Conservation (phyloP, 1,284 basidiomycete species). For the Ustilago shanxiensis region DNA sequence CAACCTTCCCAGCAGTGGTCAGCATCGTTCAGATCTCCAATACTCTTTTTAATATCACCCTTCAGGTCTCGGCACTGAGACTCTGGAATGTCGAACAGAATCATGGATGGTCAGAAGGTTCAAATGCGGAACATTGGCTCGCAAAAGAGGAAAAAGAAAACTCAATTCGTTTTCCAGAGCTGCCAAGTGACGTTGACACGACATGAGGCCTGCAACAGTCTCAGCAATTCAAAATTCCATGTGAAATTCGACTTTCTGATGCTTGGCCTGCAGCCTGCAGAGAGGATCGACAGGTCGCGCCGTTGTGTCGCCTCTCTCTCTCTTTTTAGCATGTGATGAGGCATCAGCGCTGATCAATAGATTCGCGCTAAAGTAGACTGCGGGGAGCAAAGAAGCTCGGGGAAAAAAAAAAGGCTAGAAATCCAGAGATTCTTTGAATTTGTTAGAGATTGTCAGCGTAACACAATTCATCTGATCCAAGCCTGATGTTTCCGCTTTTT, state of each 20-base stretch:
- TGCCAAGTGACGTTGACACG: conserved; percentile 36
- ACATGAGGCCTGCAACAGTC: not conserved
- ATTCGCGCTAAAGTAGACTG: conserved; percentile 1
- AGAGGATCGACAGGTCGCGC: not conserved
- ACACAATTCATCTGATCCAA: not conserved
- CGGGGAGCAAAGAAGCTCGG: not conserved
- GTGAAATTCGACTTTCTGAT: conserved; percentile 1
- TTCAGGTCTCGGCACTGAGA: not conserved
- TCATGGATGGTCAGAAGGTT: not conserved
- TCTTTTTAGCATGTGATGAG: conserved; percentile 2
- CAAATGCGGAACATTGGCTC: not conserved
- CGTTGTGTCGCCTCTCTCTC: not conserved
- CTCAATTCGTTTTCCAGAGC: not conserved
- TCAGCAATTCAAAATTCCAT: not conserved
- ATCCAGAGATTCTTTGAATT: not conserved
- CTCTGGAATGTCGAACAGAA: not conserved
- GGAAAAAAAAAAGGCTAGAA: not conserved
- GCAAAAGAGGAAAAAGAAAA: conserved; percentile 10
- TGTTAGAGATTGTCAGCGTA: not conserved
- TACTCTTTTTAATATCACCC: not conserved
- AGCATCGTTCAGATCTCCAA: not conserved
- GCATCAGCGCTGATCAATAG: no score
- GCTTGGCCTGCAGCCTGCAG: not conserved
- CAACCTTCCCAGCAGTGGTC: not conserved
- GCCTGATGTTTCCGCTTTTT: not conserved